A percentile compares a stretch with the other conserved stretches of the same genome.
phyloP scores from a whole-genome alignment of 345 rosid species.

The Erodium maritimum region DNA sequence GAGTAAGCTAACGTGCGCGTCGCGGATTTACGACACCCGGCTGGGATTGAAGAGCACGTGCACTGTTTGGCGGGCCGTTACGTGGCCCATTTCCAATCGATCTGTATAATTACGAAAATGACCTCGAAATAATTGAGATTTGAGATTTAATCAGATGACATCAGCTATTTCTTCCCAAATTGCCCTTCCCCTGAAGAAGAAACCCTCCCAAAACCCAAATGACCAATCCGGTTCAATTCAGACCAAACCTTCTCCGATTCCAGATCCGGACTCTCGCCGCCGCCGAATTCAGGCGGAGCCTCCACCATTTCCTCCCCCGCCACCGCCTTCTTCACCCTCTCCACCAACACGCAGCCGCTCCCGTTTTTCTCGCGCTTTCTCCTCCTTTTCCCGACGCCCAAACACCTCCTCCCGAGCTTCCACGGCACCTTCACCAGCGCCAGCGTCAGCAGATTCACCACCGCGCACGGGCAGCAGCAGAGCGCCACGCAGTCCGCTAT shows the following conservation, averaged over 20 bases:
- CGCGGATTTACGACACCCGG: neutral
- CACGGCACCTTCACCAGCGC: constrained; percentile 64
- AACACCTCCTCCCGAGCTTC: constrained; percentile 50
- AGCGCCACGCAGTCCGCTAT: constrained; percentile 81
- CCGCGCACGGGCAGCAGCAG: constrained; percentile 81
- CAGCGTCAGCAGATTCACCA: constrained; percentile 48
- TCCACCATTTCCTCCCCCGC: neutral
- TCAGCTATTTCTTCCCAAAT: neutral
- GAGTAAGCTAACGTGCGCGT: neutral
- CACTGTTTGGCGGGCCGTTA: neutral
- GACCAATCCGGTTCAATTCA: neutral
- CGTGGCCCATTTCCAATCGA: neutral
- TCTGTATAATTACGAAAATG: neutral
- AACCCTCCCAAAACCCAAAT: neutral
- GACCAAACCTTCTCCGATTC: neutral
- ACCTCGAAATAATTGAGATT: neutral
- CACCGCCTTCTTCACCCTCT: constrained; percentile 17
- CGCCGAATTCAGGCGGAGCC: neutral
- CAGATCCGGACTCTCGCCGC: neutral
- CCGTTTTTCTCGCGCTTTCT: constrained; percentile 21
- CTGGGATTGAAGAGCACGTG: neutral
- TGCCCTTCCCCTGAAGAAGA: neutral
- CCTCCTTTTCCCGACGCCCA: constrained; percentile 21
- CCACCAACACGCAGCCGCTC: constrained; percentile 20
- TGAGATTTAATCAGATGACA: too few relatives aligned